Evolutionary conservation across 495 filamentous ascomycete genomes (phyloP).

Genomic region (Sabuloglossum arenarium): DNA sequence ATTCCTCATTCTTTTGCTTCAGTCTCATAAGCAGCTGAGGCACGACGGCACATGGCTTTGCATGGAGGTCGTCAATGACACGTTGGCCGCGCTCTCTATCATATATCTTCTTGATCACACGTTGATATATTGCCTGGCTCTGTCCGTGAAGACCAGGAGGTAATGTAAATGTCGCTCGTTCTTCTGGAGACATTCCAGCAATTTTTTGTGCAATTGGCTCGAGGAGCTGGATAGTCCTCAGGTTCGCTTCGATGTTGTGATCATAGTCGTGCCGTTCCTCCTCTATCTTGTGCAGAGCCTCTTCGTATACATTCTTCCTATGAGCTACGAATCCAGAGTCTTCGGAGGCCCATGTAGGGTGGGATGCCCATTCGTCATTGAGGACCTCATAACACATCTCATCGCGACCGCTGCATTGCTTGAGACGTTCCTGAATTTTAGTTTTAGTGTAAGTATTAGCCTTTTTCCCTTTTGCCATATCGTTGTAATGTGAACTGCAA

Average conservation of each 20-base stretch:
- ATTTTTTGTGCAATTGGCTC: constrained; percentile 86
- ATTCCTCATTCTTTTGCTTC: constrained; percentile 89
- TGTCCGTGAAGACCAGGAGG: constrained; percentile 74
- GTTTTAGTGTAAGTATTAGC: background rate
- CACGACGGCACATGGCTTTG: constrained; percentile 58
- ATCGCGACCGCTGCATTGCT: constrained; percentile 80
- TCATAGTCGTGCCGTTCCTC: constrained; percentile 98
- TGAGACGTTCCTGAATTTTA: constrained; percentile 48
- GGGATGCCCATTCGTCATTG: constrained; percentile 96
- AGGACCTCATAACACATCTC: constrained; percentile 78
- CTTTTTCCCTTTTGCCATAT: background rate
- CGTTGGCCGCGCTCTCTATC: constrained; percentile 60
- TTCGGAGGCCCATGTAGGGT: constrained; percentile 97
- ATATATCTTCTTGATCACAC: constrained; percentile 97
- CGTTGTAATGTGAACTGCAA: background rate
- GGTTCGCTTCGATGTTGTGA: constrained; percentile 87
- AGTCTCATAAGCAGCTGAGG: constrained; percentile 70
- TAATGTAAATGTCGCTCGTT: constrained; percentile 52
- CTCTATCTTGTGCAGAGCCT: constrained; percentile 84
- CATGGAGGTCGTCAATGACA: constrained; percentile 66
- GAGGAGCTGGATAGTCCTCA: constrained; percentile 80
- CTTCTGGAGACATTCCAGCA: constrained; percentile 44
- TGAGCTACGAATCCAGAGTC: constrained; percentile 97
- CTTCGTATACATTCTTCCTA: constrained; percentile 85
- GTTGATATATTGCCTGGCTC: constrained; percentile 87